These are phyloP conservation scores for Aspergillus udagawae DNA, from an alignment of 2,329 filamentous ascomycete species.

Conservation along the genomic window DNA sequence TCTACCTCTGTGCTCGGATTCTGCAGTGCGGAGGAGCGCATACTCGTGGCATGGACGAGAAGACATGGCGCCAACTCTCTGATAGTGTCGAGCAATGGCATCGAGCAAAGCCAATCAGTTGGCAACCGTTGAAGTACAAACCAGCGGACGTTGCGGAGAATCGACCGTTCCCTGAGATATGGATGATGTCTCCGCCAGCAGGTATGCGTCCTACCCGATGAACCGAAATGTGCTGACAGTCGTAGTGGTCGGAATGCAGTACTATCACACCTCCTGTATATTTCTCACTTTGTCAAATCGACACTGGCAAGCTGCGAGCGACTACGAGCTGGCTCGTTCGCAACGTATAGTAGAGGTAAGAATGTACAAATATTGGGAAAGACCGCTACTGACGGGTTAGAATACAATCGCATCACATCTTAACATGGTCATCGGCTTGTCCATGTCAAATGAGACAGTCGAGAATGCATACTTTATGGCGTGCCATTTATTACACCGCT, in stretches of 20 bases:
- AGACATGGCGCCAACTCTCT: constrained; percentile 21
- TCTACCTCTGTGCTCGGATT: constrained; percentile 39
- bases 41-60: constrained; percentile 15
- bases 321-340: constrained; percentile 24
- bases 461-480: constrained; percentile 33
- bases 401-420: constrained; percentile 28
- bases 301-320: constrained; percentile 17
- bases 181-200: constrained; percentile 34
- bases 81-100: constrained; percentile 30
- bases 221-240: neutral
- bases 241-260: constrained; percentile 35
- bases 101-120: constrained; percentile 25
- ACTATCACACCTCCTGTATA: constrained; percentile 34
- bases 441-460: constrained; percentile 31
- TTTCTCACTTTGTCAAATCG: constrained; percentile 27
- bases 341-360: constrained; percentile 27
- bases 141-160: constrained; percentile 17
- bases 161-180: constrained; percentile 32
- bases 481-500: constrained; percentile 30
- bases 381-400: constrained; percentile 7
- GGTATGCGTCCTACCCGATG: constrained; percentile 16
- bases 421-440: constrained; percentile 27
- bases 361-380: neutral
- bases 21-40: constrained; percentile 27
- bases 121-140: constrained; percentile 32